Percentiles rank a stretch among this genome's conserved stretches.
phyloP scores from a whole-genome alignment of 1,284 basidiomycete genomes.

The Veloboletus limbatus region DNA sequence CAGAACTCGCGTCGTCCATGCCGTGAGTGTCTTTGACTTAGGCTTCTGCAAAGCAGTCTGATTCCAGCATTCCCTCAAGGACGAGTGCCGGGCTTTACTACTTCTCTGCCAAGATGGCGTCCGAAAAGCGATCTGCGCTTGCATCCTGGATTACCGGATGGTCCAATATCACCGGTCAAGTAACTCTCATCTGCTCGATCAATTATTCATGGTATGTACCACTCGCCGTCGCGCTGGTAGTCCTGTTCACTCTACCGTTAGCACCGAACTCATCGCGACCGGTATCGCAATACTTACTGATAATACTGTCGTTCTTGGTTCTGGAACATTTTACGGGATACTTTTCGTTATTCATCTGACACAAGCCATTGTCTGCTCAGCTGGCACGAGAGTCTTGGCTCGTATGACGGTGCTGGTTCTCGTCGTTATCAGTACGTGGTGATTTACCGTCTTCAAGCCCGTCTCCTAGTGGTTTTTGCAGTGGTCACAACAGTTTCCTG shows the following conservation, averaged over 20 bases:
- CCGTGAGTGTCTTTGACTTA: conserved; percentile 46
- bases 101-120: conserved; percentile 66
- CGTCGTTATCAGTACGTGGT: conserved; percentile 48
- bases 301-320: conserved; percentile 44
- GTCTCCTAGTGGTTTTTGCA: conserved; percentile 16
- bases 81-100: conserved; percentile 70
- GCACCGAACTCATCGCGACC: conserved; percentile 67
- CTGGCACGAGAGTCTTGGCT: conserved; percentile 60
- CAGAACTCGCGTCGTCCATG: conserved; percentile 70
- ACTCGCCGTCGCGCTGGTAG: too few relatives aligned
- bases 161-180: conserved; percentile 55
- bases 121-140: conserved; percentile 51
- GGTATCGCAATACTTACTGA: conserved; percentile 58
- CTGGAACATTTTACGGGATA: conserved; percentile 56
- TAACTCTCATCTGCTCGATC: conserved; percentile 64
- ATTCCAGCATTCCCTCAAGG: conserved; percentile 33
- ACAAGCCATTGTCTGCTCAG: conserved; percentile 66
- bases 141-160: conserved; percentile 68
- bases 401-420: conserved; percentile 64
- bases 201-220: conserved; percentile 57
- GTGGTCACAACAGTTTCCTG: conserved; percentile 56
- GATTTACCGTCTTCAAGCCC: conserved; percentile 26
- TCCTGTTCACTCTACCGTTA: conserved; percentile 16
- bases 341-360: conserved; percentile 44
- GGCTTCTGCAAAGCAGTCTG: background rate